A percentile compares a stretch with the other conserved stretches of the same genome.
These are phyloP conservation scores for Cytidiella melzeri DNA, from an alignment of 768 basidiomycete genomes.

Conservation along the genomic window DNA sequence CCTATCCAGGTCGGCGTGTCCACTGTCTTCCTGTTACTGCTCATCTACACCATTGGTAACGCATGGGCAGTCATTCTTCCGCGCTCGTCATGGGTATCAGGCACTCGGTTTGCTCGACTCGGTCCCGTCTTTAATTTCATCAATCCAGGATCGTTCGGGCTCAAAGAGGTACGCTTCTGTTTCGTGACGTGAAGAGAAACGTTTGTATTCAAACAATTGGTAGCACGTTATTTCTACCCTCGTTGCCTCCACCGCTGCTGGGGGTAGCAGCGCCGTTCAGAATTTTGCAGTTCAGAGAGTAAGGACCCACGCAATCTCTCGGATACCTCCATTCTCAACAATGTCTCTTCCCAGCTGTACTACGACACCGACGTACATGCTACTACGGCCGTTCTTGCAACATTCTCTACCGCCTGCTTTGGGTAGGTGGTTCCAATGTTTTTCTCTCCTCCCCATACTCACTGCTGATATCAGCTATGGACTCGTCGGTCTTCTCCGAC, in stretches of 20 bases:
- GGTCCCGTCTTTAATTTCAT: constrained; percentile 39
- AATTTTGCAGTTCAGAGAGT: constrained; percentile 61
- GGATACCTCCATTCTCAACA: no score
- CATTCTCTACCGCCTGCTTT: constrained; percentile 60
- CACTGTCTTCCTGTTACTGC: constrained; percentile 49
- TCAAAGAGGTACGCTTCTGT: constrained; percentile 46
- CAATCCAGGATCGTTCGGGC: constrained; percentile 50
- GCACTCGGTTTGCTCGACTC: constrained; percentile 37
- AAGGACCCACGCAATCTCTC: constrained; percentile 13
- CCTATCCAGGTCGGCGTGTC: constrained; percentile 47
- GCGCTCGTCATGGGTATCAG: constrained; percentile 34
- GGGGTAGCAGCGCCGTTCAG: constrained; percentile 45
- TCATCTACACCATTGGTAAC: constrained; percentile 45
- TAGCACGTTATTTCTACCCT: constrained; percentile 55
- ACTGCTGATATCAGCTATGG: constrained; percentile 38
- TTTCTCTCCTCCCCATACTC: background rate
- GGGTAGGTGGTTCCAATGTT: constrained; percentile 31
- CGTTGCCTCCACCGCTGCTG: constrained; percentile 50
- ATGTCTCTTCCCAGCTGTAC: constrained; percentile 36
- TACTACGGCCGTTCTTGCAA: constrained; percentile 51
- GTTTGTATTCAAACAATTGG: background rate
- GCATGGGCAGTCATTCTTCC: constrained; percentile 46
- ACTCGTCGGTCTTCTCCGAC: constrained; percentile 51
- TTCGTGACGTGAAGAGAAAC: background rate
- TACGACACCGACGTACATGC: constrained; percentile 52